Evolutionary conservation across 2,329 filamentous ascomycete genomes (phyloP), one percentile per base, ranked within the genome.

Genomic region (Sarocladium strictum): DNA sequence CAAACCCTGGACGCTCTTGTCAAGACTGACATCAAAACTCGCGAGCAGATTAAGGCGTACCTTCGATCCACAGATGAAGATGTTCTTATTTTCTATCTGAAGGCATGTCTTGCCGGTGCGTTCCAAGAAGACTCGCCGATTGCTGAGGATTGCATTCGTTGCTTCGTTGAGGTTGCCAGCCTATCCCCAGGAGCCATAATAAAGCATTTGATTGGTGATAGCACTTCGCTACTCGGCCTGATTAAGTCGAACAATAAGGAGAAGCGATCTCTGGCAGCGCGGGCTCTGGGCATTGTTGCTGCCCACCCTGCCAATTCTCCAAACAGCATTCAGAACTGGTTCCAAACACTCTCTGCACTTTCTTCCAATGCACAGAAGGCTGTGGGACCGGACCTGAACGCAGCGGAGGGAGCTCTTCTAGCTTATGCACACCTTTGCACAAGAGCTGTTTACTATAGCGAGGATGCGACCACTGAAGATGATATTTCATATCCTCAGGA

Each of bases 261-360:
- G 54, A 77, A 87, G 5, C 80, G 92, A 33, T 74, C 76, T 35
- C 74, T 86, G 26, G 85, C 85, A 1, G 85, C 90, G 15, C 84
- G 84, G 57, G 80, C 84, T 0, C 83, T 91, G 61, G 92, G 91
- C 1, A 86, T 96, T 12, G 70, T 97, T 4, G 84, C 81, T 1
- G 86, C 90, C 0, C 87, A 93, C 65, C 75, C 76, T 3, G 63
- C 61, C 6, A 76, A 76, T 55, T 62, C 75, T 2, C 60, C 70
- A 0, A 63, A 68, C 4, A 56, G 53, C 1, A 57, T 72, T 17
- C 56, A 56, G 1, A 62, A 63, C 19, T 63, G 60, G 53, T 56
- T 59, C n/a, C 56, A 55, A 41, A 63, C 62, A 3, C 54, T 84
- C 23, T 59, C 67, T 15, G 63, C 69, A 0, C 70, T 87, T 14